A percentile compares a stretch with the other conserved stretches of the same genome.
Evolutionary conservation across 129 eudicot genomes (phyloP).

Genomic region (Chrysanthemum seticuspe): DNA sequence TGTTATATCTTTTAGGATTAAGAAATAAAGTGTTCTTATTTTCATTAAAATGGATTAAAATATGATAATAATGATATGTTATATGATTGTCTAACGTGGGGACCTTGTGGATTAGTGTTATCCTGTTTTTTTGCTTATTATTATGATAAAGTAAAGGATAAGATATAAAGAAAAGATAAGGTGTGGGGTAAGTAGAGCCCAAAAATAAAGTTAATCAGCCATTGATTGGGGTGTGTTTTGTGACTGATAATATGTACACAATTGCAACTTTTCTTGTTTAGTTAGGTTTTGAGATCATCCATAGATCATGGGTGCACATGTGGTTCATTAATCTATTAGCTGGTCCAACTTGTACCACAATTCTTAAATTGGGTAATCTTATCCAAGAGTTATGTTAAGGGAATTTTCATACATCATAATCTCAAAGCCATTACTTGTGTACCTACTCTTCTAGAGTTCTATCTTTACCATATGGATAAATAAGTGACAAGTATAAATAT

Average conservation of each 20-base stretch:
- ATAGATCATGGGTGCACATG: slow-evolving; percentile 31
- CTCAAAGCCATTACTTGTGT: slow-evolving; percentile 7
- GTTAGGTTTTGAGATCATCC: slow-evolving; percentile 28
- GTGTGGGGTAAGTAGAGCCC: slow-evolving; percentile 18
- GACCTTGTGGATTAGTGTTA: slow-evolving; percentile 21
- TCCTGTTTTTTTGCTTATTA: slow-evolving; percentile 14
- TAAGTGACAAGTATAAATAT: background rate
- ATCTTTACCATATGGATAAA: background rate
- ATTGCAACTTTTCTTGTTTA: slow-evolving; percentile 19
- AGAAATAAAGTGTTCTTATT: background rate
- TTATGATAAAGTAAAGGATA: slow-evolving; percentile 24
- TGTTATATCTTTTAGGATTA: background rate
- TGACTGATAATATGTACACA: slow-evolving; percentile 20
- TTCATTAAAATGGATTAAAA: background rate
- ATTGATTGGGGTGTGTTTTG: slow-evolving; percentile 21
- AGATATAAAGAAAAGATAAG: slow-evolving; percentile 31
- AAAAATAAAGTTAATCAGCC: slow-evolving; percentile 7
- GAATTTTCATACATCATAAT: background rate
- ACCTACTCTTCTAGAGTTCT: background rate
- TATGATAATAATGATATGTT: slow-evolving; percentile 1
- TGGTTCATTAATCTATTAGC: slow-evolving; percentile 13
- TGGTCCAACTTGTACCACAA: slow-evolving; percentile 19
- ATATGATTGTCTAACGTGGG: background rate
- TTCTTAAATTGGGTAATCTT: background rate
- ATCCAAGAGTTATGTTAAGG: background rate